Conservation (phyloP, 2,329 filamentous ascomycete species). For the Fusarium scirpi region DNA sequence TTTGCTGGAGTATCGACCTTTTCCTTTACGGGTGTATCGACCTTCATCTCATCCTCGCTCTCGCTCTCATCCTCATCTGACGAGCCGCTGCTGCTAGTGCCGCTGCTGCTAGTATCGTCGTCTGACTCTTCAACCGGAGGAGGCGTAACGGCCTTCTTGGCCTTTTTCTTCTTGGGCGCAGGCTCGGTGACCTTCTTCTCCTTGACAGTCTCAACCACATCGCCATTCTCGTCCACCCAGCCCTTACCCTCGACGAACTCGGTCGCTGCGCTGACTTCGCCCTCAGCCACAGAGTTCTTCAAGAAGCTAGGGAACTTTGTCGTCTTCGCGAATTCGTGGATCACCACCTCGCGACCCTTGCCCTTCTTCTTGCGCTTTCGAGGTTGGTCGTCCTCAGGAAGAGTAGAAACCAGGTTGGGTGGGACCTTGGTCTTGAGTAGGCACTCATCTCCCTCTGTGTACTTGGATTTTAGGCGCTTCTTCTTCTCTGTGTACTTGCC, state of each 20-base stretch:
- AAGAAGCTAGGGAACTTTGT: conserved; percentile 86
- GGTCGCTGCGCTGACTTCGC: conserved; percentile 52
- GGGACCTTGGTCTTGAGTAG: conserved; percentile 85
- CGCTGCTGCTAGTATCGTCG: conserved; percentile 50
- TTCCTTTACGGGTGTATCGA: conserved; percentile 8
- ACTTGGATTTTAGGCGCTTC: conserved; percentile 77
- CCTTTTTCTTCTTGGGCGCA: conserved; percentile 44
- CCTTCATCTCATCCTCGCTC: conserved; percentile 40
- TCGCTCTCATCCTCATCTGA: conserved; percentile 50
- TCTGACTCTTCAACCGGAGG: conserved; percentile 41
- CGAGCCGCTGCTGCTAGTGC: conserved; percentile 52
- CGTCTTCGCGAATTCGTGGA: conserved; percentile 92
- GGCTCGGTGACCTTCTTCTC: conserved; percentile 47
- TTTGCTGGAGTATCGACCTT: conserved; percentile 6
- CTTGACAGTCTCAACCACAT: conserved; percentile 74
- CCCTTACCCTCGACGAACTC: conserved; percentile 87
- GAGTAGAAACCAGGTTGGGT: conserved; percentile 57
- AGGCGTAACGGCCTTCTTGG: conserved; percentile 32
- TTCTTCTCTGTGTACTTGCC: conserved; percentile 67
- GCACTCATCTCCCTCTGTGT: conserved; percentile 83
- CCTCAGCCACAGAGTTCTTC: conserved; percentile 60
- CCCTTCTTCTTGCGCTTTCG: conserved; percentile 71
- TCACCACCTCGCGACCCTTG: conserved; percentile 66
- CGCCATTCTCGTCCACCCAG: conserved; percentile 85
- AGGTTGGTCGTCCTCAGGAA: conserved; percentile 56